These are phyloP conservation scores for Phytophthora agathidicida DNA, from an alignment of 352 stramenopile species.

Conservation along the genomic window DNA sequence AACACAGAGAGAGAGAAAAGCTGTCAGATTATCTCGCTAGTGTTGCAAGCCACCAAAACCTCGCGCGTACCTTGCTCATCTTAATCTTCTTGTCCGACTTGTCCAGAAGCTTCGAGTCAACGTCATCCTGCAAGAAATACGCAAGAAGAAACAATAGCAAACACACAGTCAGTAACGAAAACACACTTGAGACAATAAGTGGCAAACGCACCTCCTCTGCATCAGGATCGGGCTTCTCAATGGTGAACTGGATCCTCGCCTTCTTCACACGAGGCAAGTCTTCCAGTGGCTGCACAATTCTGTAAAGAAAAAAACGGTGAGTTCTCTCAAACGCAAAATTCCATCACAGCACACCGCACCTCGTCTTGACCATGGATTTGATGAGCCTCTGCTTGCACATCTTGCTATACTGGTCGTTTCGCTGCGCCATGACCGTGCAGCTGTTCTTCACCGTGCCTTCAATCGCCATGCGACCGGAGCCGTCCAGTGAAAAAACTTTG, in stretches of 20 bases:
- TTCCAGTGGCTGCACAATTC: constrained; percentile 78
- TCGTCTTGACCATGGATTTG: constrained; percentile 87
- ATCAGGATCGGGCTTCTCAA: constrained; percentile 76
- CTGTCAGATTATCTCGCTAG: neutral
- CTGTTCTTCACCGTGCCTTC: constrained; percentile 88
- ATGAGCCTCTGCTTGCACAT: constrained; percentile 85
- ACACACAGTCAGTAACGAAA: neutral
- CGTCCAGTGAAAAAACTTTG: constrained; percentile 87
- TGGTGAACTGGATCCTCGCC: constrained; percentile 82
- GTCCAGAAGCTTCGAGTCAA: constrained; percentile 63
- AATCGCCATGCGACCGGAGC: constrained; percentile 86
- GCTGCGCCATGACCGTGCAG: constrained; percentile 86
- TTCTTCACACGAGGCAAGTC: constrained; percentile 82
- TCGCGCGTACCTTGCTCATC: constrained; percentile 79
- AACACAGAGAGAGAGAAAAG: neutral
- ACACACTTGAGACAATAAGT: neutral
- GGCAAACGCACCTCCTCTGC: constrained; percentile 59
- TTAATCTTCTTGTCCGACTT: constrained; percentile 89
- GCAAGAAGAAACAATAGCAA: neutral
- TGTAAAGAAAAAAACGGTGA: constrained; percentile 20
- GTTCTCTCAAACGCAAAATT: no score
- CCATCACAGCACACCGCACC: constrained; percentile 27
- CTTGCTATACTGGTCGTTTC: constrained; percentile 87
- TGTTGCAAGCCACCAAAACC: neutral
- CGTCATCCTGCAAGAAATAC: constrained; percentile 57